A percentile compares a stretch with the other conserved stretches of the same genome.
Evolutionary conservation across 148 eudicot genomes (phyloP).

Genomic region (Nyssa sinensis): DNA sequence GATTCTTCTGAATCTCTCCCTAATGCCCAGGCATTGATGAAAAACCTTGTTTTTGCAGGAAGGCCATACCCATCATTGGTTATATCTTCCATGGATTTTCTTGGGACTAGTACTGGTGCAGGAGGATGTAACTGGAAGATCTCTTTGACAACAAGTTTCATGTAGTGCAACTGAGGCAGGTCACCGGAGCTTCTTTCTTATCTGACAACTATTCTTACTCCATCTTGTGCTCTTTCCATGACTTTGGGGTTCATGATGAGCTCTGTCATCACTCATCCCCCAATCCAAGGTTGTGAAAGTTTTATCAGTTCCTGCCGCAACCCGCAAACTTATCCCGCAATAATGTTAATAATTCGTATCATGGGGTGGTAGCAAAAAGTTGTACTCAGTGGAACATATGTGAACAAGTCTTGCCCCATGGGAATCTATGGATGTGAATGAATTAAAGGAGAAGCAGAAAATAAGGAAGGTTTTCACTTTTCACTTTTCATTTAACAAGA

Average conservation of each 20-base stretch:
- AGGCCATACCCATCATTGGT: slow-evolving; percentile 37
- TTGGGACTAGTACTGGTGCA: slow-evolving; percentile 51
- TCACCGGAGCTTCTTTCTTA: slow-evolving; percentile 31
- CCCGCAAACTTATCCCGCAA: slow-evolving; percentile 63
- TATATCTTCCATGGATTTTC: slow-evolving; percentile 46
- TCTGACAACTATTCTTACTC: slow-evolving; percentile 31
- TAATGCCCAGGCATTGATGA: slow-evolving; percentile 43
- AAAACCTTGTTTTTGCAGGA: slow-evolving; percentile 40
- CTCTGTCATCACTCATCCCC: slow-evolving; percentile 64
- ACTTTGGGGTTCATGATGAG: slow-evolving; percentile 38
- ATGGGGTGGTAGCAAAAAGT: too few relatives aligned
- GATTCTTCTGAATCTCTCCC: slow-evolving; percentile 51
- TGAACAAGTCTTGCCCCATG: too few relatives aligned
- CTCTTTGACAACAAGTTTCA: slow-evolving; percentile 56
- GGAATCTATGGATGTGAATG: too few relatives aligned
- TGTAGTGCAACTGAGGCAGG: slow-evolving; percentile 39
- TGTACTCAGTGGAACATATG: too few relatives aligned
- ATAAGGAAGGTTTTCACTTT: not conserved
- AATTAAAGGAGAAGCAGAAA: not conserved
- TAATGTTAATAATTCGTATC: too few relatives aligned
- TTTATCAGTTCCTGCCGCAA: slow-evolving; percentile 58
- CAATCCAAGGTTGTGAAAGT: slow-evolving; percentile 44
- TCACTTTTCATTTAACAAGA: too few relatives aligned
- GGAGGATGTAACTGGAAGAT: slow-evolving; percentile 49
- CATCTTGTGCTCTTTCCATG: slow-evolving; percentile 49